Base-by-base conservation (phyloP, 257 asterid genomes). In the Cordia subcordata region DNA sequence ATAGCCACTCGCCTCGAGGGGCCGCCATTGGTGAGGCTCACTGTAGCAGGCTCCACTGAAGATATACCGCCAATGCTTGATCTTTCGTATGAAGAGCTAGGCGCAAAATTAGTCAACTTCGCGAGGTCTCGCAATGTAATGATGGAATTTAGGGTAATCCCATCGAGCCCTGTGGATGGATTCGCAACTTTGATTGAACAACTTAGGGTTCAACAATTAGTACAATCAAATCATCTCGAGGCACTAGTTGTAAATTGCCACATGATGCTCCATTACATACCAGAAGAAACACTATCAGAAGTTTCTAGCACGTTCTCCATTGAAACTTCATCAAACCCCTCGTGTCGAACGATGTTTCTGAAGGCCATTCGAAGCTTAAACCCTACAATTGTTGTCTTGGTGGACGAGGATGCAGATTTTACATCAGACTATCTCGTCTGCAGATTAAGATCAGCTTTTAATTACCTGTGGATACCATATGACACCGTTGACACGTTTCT, bases 361-460 rank as follows among this genome's bases (percentile, higher is more conserved):
- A 74, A 82, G 63, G 65, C 73, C 0, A n/a, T 88, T 18, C 77
- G 96, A 5, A 61, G 67, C 13, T 69, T 92, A 46, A 76, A 84
- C 13, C 99, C 96, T 3, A 81, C 85, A 0, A 13, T 80, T 3
- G 81, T 92, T 1, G 46, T 92, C 22, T 8, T 92, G 13, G 83
- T 92, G 0, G 99, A 92, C 17, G 99, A 92, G 64, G 99, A 92
- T 37, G 99, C 95, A 0, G 99, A 92, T 49, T 86, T 92, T 19
- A 88, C 96, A 5, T 86, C 99, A 5, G 66, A 33, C 47, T 67
- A 83, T 51, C 70, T 92, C 0, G 99, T 86, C 10, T 55, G 37
- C 18, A 63, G 99, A 50, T 47, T 92, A 55, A 79, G 95, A 37
- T 76, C 97, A 0, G 99, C 99, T 0, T 92, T 84, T 72, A 84